Evolutionary conservation across 192 early-diverging fungal species (phyloP).

Genomic region (Lobulomyces angularis): DNA sequence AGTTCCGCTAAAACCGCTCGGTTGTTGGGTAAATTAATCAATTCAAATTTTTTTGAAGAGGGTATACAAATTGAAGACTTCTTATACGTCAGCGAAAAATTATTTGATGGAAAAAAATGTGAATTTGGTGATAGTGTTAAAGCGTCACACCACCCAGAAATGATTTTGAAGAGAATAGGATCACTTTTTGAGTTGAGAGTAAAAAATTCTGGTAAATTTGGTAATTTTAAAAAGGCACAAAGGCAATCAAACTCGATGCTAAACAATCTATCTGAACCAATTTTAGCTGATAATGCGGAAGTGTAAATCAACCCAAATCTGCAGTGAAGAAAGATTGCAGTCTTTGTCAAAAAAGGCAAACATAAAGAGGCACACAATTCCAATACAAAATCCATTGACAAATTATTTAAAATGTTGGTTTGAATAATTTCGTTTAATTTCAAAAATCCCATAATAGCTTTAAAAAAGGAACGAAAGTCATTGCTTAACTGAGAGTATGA

Average conservation of each 20-base stretch:
- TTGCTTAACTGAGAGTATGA: too few relatives aligned
- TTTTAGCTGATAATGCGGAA: constrained; percentile 16
- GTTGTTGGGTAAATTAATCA: constrained; percentile 53
- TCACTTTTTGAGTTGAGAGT: constrained; percentile 3
- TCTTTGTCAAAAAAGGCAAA: constrained; percentile 66
- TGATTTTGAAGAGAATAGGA: constrained; percentile 6
- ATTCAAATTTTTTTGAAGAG: constrained; percentile 1
- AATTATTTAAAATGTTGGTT: too few relatives aligned
- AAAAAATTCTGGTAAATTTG: constrained; percentile 48
- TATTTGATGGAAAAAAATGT: too few relatives aligned
- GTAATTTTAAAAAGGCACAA: constrained; percentile 53
- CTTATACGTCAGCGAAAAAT: too few relatives aligned
- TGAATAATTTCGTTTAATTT: too few relatives aligned
- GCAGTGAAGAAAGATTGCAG: constrained; percentile 48
- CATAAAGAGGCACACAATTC: too few relatives aligned
- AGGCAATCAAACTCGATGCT: constrained; percentile 58
- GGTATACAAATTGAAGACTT: too few relatives aligned
- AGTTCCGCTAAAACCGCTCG: constrained; percentile 78
- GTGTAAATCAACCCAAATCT: constrained; percentile 49
- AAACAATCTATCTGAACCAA: constrained; percentile 13
- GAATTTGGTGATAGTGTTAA: too few relatives aligned
- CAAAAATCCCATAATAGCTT: too few relatives aligned
- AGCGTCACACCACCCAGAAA: constrained; percentile 30
- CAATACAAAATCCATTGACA: too few relatives aligned
- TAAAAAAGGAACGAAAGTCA: too few relatives aligned